Base-by-base conservation (phyloP, 768 basidiomycete genomes). In the Serendipita indica region DNA sequence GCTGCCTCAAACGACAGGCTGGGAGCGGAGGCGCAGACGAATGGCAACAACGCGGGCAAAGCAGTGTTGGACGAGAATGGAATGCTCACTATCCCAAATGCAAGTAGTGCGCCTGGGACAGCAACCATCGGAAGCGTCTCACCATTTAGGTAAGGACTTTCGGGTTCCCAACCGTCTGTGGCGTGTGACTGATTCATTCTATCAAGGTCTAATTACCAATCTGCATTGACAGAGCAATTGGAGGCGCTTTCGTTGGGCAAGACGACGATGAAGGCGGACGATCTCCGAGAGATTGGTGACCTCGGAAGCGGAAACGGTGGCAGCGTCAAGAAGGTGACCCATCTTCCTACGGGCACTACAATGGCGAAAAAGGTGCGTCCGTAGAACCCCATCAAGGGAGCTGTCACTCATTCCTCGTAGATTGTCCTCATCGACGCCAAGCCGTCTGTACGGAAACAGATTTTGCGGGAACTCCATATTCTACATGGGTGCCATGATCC, bases 351-450 rank as follows among this genome's bases (percentile, higher is more conserved):
- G 32, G 84, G 84, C 35, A 90, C 83, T 14, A 79, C 91, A 65
- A 98, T 99, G 94, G 96, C 96, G 3, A 93, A 96, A 75, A 99
- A 99, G 82, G 96, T 85, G 66, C 60, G 83, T 70, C 20, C 18
- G 43, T 20, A 16, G 14, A 22, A 58, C 43, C 37, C 45, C 58
- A 3, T 3, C 3, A 12, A 20, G 10, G 34, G 25, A 32, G 12
- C 2, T 52, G 16, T 33, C 59, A 28, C 6, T 18, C n/a, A 10
- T 39, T 3, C 3, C 16, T 4, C 7, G 2, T 66, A 94, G 92
- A 89, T 92, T 68, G 90, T 96, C 28, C 81, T 93, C 62, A 94
- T 96, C 69, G 91, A 94, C 72, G 92, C 91, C 30, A 97, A 97
- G 69, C 94, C 92, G 7, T 80, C 89, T 1, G 90, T 98, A 32